Evolutionary conservation across 257 asterid genomes (phyloP), one percentile per base, ranked within the genome.

Genomic region (Solanum lycopersicoides): DNA sequence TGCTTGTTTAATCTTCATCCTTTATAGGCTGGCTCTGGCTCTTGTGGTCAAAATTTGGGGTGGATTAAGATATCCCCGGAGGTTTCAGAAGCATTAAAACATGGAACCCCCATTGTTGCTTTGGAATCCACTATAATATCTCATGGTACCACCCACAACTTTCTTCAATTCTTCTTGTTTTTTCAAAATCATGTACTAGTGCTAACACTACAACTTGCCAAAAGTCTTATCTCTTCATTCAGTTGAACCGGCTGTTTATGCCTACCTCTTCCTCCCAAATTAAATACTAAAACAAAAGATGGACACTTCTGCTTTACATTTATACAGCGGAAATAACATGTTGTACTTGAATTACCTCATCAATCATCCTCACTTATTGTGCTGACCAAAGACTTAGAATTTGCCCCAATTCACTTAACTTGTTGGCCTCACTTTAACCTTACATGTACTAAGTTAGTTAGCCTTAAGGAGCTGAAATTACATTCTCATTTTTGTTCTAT

Each of bases 61-160:
- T 41, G 86, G 23, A 72, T 95, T 56, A 97, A 95, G 94, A 86
- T 94, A 86, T 94, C 97, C 14, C 84, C 86, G 10, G 92, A 93
- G 95, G 99, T 97, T 91, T 89, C 95, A n/a, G 96, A 93, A 89
- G 99, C 99, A 86, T 89, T 97, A 88, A 91, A 94, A n/a, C 69
- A 66, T 73, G 95, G 98, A 42, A 91, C 86, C 86, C 91, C 98
- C 6, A 96, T 97, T 86, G 99, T 97, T 90, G 99, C 99, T 88
- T 98, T 97, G 77, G 99, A 97, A 89, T 97, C 99, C 76, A 95
- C 99, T 42, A 93, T 97, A 35, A 97, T 97, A 84, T 92, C 98
- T 90, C 99, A 97, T 91, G 98, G 99, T 97, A 53, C 60, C 60
- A 53, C 60, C 60, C 60, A 53, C 60, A 15, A 53, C 60, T 53